Evolutionary conservation across 768 basidiomycete species (phyloP).

Genomic region (Cubamyces sp.): DNA sequence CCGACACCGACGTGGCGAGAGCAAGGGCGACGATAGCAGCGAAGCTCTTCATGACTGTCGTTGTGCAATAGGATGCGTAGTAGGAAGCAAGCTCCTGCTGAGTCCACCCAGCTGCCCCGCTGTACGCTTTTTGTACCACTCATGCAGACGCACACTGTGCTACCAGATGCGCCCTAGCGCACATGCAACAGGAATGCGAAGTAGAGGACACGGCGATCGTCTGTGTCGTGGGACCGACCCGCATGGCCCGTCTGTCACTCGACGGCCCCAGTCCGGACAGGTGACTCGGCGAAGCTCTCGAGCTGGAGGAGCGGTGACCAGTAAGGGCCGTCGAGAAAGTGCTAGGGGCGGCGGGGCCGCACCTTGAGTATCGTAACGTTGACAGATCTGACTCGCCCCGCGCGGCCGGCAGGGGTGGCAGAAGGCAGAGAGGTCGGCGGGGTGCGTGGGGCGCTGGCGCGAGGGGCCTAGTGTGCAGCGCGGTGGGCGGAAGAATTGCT

Average conservation of each 20-base stretch:
- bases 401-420: neutral
- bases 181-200: too few relatives aligned
- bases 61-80: neutral
- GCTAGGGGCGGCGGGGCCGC: slow-evolving; percentile 12
- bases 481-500: too few relatives aligned
- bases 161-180: too few relatives aligned
- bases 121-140: neutral
- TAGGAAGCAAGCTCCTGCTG: neutral
- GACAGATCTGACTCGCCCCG: neutral
- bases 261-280: slow-evolving; percentile 1
- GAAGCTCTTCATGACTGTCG: slow-evolving; percentile 21
- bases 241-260: slow-evolving; percentile 8
- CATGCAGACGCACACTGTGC: too few relatives aligned
- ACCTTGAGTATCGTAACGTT: neutral
- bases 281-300: neutral
- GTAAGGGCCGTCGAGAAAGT: neutral
- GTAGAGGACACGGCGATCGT: too few relatives aligned
- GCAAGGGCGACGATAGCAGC: slow-evolving; percentile 10
- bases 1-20: slow-evolving; percentile 18
- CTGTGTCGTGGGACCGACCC: slow-evolving; percentile 5
- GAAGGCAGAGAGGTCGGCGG: neutral
- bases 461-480: neutral
- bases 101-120: neutral
- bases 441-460: neutral
- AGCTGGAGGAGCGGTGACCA: neutral